These are phyloP conservation scores for Stylosanthes scabra DNA, from an alignment of 331 rosid species.

Conservation along the genomic window DNA sequence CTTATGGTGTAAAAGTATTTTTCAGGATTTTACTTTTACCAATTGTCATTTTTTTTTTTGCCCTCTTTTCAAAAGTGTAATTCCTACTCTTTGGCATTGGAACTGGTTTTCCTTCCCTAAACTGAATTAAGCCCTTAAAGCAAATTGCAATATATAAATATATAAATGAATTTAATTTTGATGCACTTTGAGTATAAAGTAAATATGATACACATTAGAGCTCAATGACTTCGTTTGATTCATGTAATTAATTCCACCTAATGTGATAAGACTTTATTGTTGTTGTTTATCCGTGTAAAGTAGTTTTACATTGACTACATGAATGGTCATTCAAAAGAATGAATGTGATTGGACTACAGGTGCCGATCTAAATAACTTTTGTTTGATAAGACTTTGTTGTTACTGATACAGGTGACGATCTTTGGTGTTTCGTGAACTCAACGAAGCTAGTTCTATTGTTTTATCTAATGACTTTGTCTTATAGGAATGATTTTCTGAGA, in stretches of 20 bases:
- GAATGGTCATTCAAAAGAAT: too few relatives aligned
- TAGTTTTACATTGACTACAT: too few relatives aligned
- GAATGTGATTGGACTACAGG: too few relatives aligned
- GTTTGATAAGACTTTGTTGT: constrained; percentile 34
- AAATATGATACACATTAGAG: too few relatives aligned
- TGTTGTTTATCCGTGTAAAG: too few relatives aligned
- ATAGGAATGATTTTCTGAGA: constrained; percentile 54
- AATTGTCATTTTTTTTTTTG: constrained; percentile 14
- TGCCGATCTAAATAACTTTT: not conserved
- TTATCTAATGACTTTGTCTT: constrained; percentile 56
- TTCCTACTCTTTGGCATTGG: constrained; percentile 6
- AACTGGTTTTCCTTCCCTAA: constrained; percentile 21
- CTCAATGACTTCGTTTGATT: too few relatives aligned
- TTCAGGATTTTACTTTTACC: constrained; percentile 8
- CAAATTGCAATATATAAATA: not conserved
- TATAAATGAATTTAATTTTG: too few relatives aligned
- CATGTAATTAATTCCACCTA: too few relatives aligned
- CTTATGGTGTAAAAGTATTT: not conserved
- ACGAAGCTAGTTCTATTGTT: constrained; percentile 39
- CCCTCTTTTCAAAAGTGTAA: not conserved
- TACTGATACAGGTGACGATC: constrained; percentile 39
- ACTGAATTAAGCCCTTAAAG: constrained; percentile 16
- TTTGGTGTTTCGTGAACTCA: constrained; percentile 25
- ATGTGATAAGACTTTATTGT: too few relatives aligned
- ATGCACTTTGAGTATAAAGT: too few relatives aligned